Evolutionary conservation across 2,329 filamentous ascomycete species (phyloP), one percentile per base, ranked within the genome.

Genomic region (Leptographium radiaticola): DNA sequence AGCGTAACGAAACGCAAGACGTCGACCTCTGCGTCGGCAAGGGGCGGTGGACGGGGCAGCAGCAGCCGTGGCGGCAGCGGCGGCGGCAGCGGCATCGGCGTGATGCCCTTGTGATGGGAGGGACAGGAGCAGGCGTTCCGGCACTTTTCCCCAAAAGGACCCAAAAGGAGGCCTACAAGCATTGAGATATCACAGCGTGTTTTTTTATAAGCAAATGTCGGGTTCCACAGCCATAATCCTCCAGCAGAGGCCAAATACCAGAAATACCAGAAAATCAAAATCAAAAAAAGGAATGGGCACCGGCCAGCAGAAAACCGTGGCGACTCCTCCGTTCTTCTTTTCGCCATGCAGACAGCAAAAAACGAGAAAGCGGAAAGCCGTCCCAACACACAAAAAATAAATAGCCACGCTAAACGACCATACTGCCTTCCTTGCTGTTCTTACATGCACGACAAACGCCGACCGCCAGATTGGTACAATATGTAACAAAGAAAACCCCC

Each of bases 21-120:
- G 1, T 45, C 50, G 11, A 25, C 52, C 1, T 40, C 53, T 11
- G 42, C 53, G 9, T n/a, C 49, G 16, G 44, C 45, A 20, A 36
- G 42, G 2, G 16, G 48, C 20, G 51, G 53, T 15, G 42, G 51
- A 18, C 51, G 40, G 7, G 31, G 52, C 6, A 46, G 53, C 16
- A 53, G 51, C 18, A 48, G 52, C 13, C n/a, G 48, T 36, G 43
- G 44, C 15, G 25, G 38, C 39, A 13, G 31, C 12, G 36, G 47
- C 2, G 53, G 46, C 11, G 47, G 25, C 12, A 53, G 56, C 34
- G 56, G 56, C 5, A 61, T 62, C 8, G 59, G 60, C 4, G 55
- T 61, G 54, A 62, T 62, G 60, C 60, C 60, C 13, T 34, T 61
- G 34, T 62, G 52, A 59, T 18, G 16, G 2, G 6, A 18, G 33